Percentiles rank a stretch among this genome's conserved stretches.
Conservation (phyloP, 2,329 filamentous ascomycete genomes). For the Chalaropsis ovoidea region DNA sequence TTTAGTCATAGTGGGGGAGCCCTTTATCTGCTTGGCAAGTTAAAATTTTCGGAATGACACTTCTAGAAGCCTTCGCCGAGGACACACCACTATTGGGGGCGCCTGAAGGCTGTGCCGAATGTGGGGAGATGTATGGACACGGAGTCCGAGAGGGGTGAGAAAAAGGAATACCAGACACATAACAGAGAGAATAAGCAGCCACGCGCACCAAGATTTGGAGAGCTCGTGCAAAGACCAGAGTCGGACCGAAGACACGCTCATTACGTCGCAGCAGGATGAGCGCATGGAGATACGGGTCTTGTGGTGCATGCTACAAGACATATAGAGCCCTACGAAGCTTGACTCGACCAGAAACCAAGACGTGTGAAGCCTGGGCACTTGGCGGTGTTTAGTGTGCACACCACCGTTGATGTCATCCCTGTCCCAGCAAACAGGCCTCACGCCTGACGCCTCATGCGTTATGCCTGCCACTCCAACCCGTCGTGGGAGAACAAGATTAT, state of each 20-base stretch:
- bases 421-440: background rate
- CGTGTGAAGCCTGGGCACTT: background rate
- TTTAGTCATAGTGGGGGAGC: background rate
- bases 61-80: conserved; percentile 4
- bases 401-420: background rate
- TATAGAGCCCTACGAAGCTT: background rate
- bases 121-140: background rate
- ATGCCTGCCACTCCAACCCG: background rate
- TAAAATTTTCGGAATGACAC: background rate
- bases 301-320: background rate
- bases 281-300: background rate
- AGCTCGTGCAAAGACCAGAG: conserved; percentile 10
- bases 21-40: background rate
- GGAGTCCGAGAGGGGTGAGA: background rate
- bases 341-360: background rate
- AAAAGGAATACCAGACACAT: background rate
- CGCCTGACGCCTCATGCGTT: no score
- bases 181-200: background rate
- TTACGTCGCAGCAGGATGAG: background rate
- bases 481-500: background rate
- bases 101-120: background rate
- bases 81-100: background rate
- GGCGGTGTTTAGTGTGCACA: background rate
- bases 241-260: conserved; percentile 11
- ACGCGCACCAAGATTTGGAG: background rate